Conservation (phyloP, 768 basidiomycete genomes). For the Lactifluus piperatus region DNA sequence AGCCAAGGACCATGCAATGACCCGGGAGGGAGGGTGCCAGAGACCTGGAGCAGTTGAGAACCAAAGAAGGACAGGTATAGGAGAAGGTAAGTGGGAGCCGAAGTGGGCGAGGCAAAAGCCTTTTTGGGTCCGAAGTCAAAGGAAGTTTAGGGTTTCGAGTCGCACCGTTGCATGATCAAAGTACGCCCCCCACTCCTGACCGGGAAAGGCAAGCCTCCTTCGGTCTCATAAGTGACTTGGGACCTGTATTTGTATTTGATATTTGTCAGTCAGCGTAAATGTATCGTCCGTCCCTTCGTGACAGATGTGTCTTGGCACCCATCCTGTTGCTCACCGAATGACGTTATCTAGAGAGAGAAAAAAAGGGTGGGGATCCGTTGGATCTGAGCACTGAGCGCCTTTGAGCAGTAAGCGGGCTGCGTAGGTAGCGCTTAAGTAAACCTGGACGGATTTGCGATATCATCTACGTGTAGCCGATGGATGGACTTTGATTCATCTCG, state of each 20-base stretch:
- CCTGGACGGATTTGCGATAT: slow-evolving; percentile 6
- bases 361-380: slow-evolving; percentile 5
- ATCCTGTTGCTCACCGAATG: not conserved
- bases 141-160: slow-evolving; percentile 14
- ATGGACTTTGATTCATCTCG: not conserved
- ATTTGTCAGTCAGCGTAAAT: no score
- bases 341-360: slow-evolving; percentile 6
- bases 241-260: slow-evolving; percentile 12
- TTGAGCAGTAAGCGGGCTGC: not conserved
- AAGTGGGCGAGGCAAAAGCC: slow-evolving; percentile 9
- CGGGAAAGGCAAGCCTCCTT: slow-evolving; percentile 12
- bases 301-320: not conserved
- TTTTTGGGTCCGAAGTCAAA: slow-evolving; percentile 14
- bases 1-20: slow-evolving; percentile 8
- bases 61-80: slow-evolving; percentile 1
- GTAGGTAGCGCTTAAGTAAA: not conserved
- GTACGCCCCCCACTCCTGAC: not conserved
- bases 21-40: slow-evolving; percentile 11
- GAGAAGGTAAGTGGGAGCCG: slow-evolving; percentile 8
- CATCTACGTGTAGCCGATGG: slow-evolving; percentile 6
- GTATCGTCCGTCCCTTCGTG: slow-evolving; percentile 1
- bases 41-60: slow-evolving; percentile 8
- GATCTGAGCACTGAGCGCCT: slow-evolving; percentile 9
- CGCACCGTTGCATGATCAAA: slow-evolving; percentile 10
- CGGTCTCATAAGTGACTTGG: slow-evolving; percentile 1